phyloP scores from a whole-genome alignment of 1,284 basidiomycete species.

The Trichosporon sp. region DNA sequence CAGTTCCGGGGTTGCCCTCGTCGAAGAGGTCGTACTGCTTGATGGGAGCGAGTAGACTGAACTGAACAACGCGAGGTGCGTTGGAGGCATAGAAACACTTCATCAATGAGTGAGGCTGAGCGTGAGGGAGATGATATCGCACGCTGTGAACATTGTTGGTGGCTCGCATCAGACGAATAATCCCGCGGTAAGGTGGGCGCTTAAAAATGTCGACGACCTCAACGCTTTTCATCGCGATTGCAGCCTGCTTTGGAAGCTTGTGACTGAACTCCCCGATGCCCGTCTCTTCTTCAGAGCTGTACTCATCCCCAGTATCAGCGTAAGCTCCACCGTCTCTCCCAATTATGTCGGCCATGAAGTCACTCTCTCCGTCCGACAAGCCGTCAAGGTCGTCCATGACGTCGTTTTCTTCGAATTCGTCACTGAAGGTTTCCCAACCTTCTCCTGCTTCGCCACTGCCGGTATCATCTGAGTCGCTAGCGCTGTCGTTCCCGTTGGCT shows the following conservation, averaged over 20 bases:
- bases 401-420: background rate
- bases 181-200: background rate
- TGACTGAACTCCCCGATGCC: background rate
- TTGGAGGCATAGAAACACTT: background rate
- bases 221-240: background rate
- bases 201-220: background rate
- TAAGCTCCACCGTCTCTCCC: background rate
- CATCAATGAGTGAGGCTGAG: background rate
- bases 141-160: background rate
- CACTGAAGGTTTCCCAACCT: background rate
- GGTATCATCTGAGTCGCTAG: background rate
- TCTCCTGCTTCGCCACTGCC: background rate
- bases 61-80: background rate
- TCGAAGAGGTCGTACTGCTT: background rate
- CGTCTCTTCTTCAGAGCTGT: background rate
- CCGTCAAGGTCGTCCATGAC: background rate
- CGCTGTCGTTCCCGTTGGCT: background rate
- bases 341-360: background rate
- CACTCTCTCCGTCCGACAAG: background rate
- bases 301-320: background rate
- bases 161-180: background rate
- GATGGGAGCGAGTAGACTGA: background rate
- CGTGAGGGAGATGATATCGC: background rate
- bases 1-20: background rate
- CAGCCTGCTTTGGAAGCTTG: background rate